A percentile compares a stretch with the other conserved stretches of the same genome.
phyloP scores from a whole-genome alignment of 257 asterid species.

The Ajuga chamaepitys region DNA sequence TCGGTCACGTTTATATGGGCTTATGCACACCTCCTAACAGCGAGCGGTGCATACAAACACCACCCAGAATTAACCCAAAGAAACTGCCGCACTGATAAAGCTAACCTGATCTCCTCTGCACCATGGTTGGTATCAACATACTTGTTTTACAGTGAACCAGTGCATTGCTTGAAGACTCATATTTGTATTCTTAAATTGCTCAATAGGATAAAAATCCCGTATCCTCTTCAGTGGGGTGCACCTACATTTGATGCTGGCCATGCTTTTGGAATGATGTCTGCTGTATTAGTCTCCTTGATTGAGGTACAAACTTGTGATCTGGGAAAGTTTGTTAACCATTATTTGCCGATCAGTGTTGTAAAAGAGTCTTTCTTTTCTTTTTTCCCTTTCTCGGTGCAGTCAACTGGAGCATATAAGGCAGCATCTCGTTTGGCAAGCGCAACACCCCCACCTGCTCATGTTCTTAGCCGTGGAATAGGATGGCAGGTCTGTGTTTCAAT shows the following conservation, averaged over 20 bases:
- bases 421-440: slow-evolving; percentile 98
- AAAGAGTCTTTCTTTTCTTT: background rate
- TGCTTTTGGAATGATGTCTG: slow-evolving; percentile 97
- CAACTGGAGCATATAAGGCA: slow-evolving; percentile 95
- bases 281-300: slow-evolving; percentile 82
- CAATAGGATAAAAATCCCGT: slow-evolving; percentile 85
- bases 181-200: background rate
- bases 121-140: slow-evolving; percentile 58
- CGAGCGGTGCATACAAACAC: slow-evolving; percentile 93
- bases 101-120: slow-evolving; percentile 75
- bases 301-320: slow-evolving; percentile 44
- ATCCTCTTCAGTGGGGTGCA: slow-evolving; percentile 98
- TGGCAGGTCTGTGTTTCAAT: slow-evolving; percentile 98
- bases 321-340: background rate
- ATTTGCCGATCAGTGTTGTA: background rate
- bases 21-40: slow-evolving; percentile 90
- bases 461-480: slow-evolving; percentile 97
- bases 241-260: slow-evolving; percentile 98
- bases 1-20: slow-evolving; percentile 85
- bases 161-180: background rate
- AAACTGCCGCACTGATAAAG: slow-evolving; percentile 78
- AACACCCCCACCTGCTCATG: slow-evolving; percentile 98
- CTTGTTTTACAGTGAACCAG: background rate
- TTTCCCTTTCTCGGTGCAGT: slow-evolving; percentile 35
- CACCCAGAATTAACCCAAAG: slow-evolving; percentile 63